These are phyloP conservation scores for Karstenula rhodostoma DNA, from an alignment of 2,329 filamentous ascomycete species.

Conservation along the genomic window DNA sequence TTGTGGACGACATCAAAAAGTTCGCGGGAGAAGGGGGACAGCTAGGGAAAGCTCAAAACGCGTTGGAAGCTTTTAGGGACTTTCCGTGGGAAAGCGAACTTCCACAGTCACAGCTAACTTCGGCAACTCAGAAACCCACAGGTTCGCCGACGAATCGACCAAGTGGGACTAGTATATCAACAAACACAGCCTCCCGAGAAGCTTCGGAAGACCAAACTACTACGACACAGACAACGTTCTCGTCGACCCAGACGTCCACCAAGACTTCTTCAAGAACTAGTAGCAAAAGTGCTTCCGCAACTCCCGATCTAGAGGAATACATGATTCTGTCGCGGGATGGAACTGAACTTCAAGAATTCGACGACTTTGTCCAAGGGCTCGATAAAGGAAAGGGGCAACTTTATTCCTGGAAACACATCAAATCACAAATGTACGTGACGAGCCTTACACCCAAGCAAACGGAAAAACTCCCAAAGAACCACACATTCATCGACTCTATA, in stretches of 20 bases:
- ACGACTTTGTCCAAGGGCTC: constrained; percentile 18
- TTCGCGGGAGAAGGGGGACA: constrained; percentile 16
- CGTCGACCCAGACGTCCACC: background rate
- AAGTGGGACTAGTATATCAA: background rate
- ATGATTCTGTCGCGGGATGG: constrained; percentile 6
- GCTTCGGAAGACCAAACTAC: constrained; percentile 3
- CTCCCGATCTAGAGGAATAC: background rate
- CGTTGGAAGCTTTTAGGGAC: constrained; percentile 21
- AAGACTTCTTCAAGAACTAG: background rate
- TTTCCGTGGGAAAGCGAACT: constrained; percentile 24
- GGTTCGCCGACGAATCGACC: constrained; percentile 2
- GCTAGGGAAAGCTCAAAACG: constrained; percentile 15
- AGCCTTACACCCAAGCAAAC: constrained; percentile 7
- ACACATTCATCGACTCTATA: constrained; percentile 9
- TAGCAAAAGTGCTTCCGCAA: background rate
- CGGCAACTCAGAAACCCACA: constrained; percentile 7
- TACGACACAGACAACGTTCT: background rate
- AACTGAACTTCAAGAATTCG: constrained; percentile 12
- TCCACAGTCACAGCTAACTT: constrained; percentile 12
- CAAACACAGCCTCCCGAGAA: background rate
- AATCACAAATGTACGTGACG: constrained; percentile 13
- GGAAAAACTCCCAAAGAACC: background rate
- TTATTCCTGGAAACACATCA: background rate
- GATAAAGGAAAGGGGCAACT: constrained; percentile 14
- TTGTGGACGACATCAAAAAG: constrained; percentile 15